These are phyloP conservation scores for Eimeria tenella DNA, from an alignment of 169 alveolate species.

Conservation along the genomic window DNA sequence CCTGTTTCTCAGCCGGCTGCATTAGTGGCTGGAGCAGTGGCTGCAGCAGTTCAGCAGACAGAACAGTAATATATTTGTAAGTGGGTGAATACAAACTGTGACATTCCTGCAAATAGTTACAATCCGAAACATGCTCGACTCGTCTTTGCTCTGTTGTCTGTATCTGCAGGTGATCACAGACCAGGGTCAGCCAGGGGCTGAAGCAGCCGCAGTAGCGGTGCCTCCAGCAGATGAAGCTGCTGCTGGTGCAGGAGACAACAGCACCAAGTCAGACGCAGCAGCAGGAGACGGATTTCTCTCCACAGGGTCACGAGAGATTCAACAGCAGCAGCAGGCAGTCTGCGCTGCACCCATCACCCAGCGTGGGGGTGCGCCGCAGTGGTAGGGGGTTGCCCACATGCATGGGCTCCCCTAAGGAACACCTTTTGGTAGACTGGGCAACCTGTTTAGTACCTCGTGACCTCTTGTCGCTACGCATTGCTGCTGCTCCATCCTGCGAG, in stretches of 20 bases:
- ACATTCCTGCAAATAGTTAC: too few relatives aligned
- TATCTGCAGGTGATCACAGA: neutral
- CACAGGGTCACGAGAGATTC: neutral
- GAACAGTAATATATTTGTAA: too few relatives aligned
- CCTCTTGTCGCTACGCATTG: neutral
- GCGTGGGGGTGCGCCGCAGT: neutral
- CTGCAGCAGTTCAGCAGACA: too few relatives aligned
- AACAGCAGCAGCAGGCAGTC: conserved; percentile 1
- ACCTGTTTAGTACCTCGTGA: neutral
- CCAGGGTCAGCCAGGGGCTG: neutral
- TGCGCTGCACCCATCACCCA: neutral
- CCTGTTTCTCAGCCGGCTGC: too few relatives aligned
- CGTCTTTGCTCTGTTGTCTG: too few relatives aligned
- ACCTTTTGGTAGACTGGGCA: too few relatives aligned
- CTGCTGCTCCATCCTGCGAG: neutral
- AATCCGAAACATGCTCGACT: too few relatives aligned
- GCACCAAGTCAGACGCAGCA: neutral
- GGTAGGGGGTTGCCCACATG: neutral
- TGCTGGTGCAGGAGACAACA: neutral
- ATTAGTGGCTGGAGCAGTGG: too few relatives aligned
- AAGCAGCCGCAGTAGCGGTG: neutral
- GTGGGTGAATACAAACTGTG: too few relatives aligned
- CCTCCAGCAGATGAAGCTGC: neutral
- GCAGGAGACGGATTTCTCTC: neutral
- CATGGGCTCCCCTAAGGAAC: too few relatives aligned